Evolutionary conservation across 2,329 filamentous ascomycete genomes (phyloP).

Genomic region (Neoascochyta sp.): DNA sequence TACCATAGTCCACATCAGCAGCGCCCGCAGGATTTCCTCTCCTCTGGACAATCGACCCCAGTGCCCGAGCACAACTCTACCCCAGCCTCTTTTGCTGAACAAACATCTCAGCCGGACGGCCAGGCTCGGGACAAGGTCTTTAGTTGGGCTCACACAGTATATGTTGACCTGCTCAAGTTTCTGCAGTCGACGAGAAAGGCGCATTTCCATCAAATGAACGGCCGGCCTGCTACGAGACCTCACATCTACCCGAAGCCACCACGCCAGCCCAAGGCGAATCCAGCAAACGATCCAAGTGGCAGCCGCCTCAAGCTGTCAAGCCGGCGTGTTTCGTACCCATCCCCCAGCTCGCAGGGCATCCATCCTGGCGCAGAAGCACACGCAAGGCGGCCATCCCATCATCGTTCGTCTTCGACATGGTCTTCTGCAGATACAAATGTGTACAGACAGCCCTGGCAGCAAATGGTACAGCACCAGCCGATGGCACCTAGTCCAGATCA

Average conservation of each 20-base stretch:
- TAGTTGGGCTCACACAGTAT: conserved; percentile 46
- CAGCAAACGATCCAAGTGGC: conserved; percentile 36
- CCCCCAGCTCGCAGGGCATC: conserved; percentile 19
- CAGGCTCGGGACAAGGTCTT: conserved; percentile 46
- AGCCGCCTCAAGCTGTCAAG: conserved; percentile 29
- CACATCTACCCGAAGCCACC: conserved; percentile 61
- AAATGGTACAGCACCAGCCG: conserved; percentile 15
- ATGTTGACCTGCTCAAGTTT: conserved; percentile 48
- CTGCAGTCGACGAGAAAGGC: conserved; percentile 46
- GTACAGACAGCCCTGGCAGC: conserved; percentile 28
- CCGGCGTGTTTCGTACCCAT: conserved; percentile 32
- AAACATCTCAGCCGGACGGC: conserved; percentile 40
- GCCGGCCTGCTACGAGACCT: conserved; percentile 48
- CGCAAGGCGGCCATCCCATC: conserved; percentile 23
- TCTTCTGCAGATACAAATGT: conserved; percentile 15
- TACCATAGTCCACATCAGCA: conserved; percentile 27
- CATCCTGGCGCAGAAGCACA: conserved; percentile 18
- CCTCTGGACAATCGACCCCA: conserved; percentile 31
- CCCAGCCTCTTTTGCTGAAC: conserved; percentile 32
- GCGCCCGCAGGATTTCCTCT: conserved; percentile 23
- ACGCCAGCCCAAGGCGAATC: conserved; percentile 52
- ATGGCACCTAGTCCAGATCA: conserved; percentile 25
- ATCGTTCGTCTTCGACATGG: conserved; percentile 32
- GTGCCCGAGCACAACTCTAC: conserved; percentile 18
- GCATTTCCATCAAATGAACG: conserved; percentile 40